A percentile compares a stretch with the other conserved stretches of the same genome.
Conservation (phyloP, 495 filamentous ascomycete species). For the Hyphodiscus hymeniophilus region DNA sequence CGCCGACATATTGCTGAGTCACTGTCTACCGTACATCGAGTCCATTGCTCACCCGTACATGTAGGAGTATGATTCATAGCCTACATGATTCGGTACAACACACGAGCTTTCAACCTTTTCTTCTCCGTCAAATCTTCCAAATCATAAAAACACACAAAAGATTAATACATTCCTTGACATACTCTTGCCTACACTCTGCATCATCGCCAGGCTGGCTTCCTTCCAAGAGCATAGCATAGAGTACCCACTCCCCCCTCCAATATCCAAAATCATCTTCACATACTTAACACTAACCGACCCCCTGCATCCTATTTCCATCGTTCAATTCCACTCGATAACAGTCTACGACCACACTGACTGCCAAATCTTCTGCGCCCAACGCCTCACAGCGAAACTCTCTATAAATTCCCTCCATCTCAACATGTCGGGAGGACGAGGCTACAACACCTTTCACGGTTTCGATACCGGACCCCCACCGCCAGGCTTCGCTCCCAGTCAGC, state of each 20-base stretch:
- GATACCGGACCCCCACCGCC: slow-evolving; percentile 17
- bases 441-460: slow-evolving; percentile 18
- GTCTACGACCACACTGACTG: slow-evolving; percentile 5
- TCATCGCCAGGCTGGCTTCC: slow-evolving; percentile 9
- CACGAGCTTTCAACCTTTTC: too few relatives aligned
- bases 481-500: slow-evolving; percentile 4
- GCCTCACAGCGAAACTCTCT: neutral
- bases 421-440: slow-evolving; percentile 8
- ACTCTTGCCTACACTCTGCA: neutral
- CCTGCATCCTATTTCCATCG: neutral
- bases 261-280: slow-evolving; percentile 7
- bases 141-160: too few relatives aligned
- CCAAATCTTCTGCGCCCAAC: slow-evolving; percentile 4
- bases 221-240: slow-evolving; percentile 4
- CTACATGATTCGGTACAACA: neutral
- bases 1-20: neutral
- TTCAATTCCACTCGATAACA: slow-evolving; percentile 8
- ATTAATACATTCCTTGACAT: neutral
- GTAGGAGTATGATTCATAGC: neutral
- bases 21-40: neutral
- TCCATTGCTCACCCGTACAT: neutral
- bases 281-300: slow-evolving; percentile 8
- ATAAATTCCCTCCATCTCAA: neutral
- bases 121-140: neutral
- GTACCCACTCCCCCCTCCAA: neutral